Evolutionary conservation across 2,329 filamentous ascomycete genomes (phyloP).

Genomic region (Trichoderma arundinaceum): DNA sequence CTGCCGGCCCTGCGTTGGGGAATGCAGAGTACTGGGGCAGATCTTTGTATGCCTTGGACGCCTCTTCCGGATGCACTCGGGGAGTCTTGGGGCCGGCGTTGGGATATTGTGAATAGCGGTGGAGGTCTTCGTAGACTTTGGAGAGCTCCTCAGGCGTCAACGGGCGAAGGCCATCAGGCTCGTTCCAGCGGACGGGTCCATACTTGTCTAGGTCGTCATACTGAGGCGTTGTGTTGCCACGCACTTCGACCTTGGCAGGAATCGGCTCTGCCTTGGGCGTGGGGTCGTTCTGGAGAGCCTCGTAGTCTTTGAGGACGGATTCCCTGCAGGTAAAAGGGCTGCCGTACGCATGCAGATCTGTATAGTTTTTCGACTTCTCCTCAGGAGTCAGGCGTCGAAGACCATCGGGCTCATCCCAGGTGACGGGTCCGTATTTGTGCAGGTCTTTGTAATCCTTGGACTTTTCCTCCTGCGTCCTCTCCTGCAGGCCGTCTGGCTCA

Average conservation of each 20-base stretch:
- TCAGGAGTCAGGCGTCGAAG: constrained; percentile 40
- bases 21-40: constrained; percentile 43
- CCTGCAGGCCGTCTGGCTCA: constrained; percentile 42
- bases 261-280: constrained; percentile 47
- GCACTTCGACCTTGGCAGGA: constrained; percentile 44
- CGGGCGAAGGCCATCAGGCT: constrained; percentile 48
- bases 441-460: constrained; percentile 51
- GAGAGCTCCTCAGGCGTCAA: constrained; percentile 45
- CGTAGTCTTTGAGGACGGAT: constrained; percentile 39
- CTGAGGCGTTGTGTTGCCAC: constrained; percentile 39
- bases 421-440: constrained; percentile 46
- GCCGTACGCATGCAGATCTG: constrained; percentile 48
- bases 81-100: constrained; percentile 37
- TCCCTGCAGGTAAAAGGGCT: constrained; percentile 45
- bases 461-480: constrained; percentile 42
- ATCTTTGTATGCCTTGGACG: constrained; percentile 47
- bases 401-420: constrained; percentile 43
- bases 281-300: constrained; percentile 40
- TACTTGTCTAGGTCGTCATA: constrained; percentile 53
- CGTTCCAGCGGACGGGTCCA: constrained; percentile 46
- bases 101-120: constrained; percentile 45
- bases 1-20: constrained; percentile 37
- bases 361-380: constrained; percentile 41
- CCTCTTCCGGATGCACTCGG: constrained; percentile 44
- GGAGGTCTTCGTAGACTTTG: constrained; percentile 49